A percentile compares a stretch with the other conserved stretches of the same genome.
phyloP scores from a whole-genome alignment of 2,329 filamentous ascomycete genomes.

The Plenodomus lindquistii region DNA sequence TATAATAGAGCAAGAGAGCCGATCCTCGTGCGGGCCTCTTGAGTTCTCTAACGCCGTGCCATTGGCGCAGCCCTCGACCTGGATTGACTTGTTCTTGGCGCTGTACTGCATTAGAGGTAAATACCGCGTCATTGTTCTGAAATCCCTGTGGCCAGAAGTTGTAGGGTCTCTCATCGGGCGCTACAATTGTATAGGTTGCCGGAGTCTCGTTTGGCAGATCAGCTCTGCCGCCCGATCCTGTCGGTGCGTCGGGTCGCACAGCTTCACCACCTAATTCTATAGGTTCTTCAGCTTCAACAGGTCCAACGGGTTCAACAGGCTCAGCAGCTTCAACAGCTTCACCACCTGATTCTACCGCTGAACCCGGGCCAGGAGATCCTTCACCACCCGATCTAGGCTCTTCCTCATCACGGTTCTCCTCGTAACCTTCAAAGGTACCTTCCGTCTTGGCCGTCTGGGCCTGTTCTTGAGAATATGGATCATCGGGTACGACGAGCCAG shows the following conservation, averaged over 20 bases:
- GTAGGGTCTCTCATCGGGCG: not conserved
- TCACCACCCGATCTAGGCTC: no score
- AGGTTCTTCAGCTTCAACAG: no score
- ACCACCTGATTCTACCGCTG: no score
- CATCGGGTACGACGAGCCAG: not conserved
- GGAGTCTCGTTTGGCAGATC: not conserved
- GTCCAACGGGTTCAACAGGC: no score
- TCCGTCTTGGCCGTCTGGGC: not conserved
- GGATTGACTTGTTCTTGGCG: not conserved
- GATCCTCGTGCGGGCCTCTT: not conserved
- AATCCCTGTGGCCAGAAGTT: not conserved
- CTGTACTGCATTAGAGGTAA: not conserved
- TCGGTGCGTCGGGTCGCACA: no score
- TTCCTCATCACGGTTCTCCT: not conserved
- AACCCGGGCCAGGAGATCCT: no score
- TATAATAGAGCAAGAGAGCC: slow-evolving; percentile 6
- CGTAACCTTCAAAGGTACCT: not conserved
- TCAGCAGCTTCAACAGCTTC: no score
- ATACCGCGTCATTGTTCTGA: not conserved
- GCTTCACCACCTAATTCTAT: no score
- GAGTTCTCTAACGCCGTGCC: not conserved
- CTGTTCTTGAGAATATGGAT: not conserved
- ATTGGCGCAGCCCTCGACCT: not conserved
- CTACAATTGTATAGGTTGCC: no score
- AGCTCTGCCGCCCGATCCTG: no score